Evolutionary conservation across 805 yeast genomes (phyloP), one percentile per base, ranked within the genome.

Genomic region (Candida namnaoensis): DNA sequence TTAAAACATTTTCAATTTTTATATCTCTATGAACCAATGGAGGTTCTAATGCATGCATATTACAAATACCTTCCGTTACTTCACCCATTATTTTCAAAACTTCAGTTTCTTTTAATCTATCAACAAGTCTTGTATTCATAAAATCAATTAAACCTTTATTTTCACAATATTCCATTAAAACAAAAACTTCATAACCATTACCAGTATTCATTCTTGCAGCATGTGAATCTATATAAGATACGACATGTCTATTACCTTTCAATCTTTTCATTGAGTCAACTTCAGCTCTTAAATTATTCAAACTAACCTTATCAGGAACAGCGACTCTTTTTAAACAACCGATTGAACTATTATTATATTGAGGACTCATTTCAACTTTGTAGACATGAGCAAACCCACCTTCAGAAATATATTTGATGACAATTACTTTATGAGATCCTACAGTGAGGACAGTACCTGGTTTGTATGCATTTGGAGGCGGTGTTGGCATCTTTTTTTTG

Each of bases 381-480:
- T 93, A 93, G 5, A 93, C 96, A 58, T 86, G 95, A 10, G 99
- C 98, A 69, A 87, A 93, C 12, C 99, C 99, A 62, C 93, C 98
- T 54, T 82, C 82, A 6, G 95, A 82, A 36, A 90, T 65, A 64
- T 85, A 90, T 49, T 80, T 72, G 47, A 72, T 69, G 51, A 88
- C 75, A 37, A 68, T 64, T n/a, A 80, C 83, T 39, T 69, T 66
- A 61, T 90, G 96, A 5, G 90, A 74, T 10, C 96, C 97, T 33
- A 88, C 96, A 2, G 88, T 76, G 47, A 90, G 69, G 45, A 65
- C 65, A 5, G 93, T 84, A 5, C 95, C 96, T 8, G 93, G 84
- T 10, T 71, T 62, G 54, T 82, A 86, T 7, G 86, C 78, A 45
- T 69, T 69, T 8, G 78, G 70, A 6, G 83, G 80, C 19, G 84